Evolutionary conservation across 1,284 basidiomycete genomes (phyloP), one percentile per base, ranked within the genome.

Genomic region (Apiotrichum domesticum): DNA sequence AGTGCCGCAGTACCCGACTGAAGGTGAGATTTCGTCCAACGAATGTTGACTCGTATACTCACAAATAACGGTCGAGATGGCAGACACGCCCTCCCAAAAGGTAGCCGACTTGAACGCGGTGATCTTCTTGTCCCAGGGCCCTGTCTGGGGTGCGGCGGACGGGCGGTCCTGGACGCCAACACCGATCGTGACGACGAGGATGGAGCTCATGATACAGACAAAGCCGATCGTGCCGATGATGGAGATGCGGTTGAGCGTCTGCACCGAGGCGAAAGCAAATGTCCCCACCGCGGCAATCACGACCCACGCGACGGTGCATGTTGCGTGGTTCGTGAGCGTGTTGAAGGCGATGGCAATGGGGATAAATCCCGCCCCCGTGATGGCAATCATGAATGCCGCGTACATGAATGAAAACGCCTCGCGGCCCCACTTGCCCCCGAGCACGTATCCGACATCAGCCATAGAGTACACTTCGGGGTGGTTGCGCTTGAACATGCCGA

Each of bases 111-210:
- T 49, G 37, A 58, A 47, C 3, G 47, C 42, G 34, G 14, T 44
- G 52, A 70, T 55, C 39, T 65, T 55, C 56, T 65, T 66, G 50
- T 70, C 66, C 62, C 63, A 75, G 1, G 65, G 62, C 0, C 68
- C 70, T 6, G 52, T 33, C 29, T 48, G 41, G 13, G 76, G 75
- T 0, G 72, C 73, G 4, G 61, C 60, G 0, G 72, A 66, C 8
- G 72, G 73, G 14, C 72, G 63, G 53, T 74, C 68, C 43, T 67
- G 56, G 13, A 73, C 62, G 4, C 64, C 66, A 32, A 71, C 68
- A 8, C 67, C 67, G 42, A 72, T 64, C 34, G 66, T 66, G 54
- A 70, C 56, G 46, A 66, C 64, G 39, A 70, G 51, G 41, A 70
- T 61, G 29, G 68, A 63, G 37, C 69, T 62, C 56, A 71, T 62